Percentiles rank a stretch among this genome's conserved stretches.
Evolutionary conservation across 345 rosid genomes (phyloP).

Genomic region (Salix udensis): DNA sequence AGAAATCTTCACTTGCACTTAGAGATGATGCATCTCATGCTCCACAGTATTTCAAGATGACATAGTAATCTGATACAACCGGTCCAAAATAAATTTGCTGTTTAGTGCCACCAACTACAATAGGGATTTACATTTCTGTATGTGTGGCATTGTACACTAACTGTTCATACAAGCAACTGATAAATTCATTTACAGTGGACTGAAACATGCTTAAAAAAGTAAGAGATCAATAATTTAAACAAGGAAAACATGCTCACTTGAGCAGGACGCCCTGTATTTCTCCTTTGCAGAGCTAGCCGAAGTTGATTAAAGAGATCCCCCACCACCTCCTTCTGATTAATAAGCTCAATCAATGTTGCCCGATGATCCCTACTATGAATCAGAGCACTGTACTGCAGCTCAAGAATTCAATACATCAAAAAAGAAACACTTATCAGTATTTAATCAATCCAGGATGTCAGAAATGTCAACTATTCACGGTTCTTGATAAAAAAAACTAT

Average conservation of each 20-base stretch:
- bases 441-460: neutral
- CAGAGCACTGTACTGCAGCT: constrained; percentile 74
- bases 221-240: neutral
- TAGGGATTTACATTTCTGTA: neutral
- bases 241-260: constrained; percentile 51
- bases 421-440: constrained; percentile 8
- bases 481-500: neutral
- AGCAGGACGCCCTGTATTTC: constrained; percentile 76
- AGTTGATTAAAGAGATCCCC: constrained; percentile 96
- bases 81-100: neutral
- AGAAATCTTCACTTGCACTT: neutral
- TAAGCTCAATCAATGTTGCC: constrained; percentile 67
- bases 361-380: constrained; percentile 62
- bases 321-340: constrained; percentile 81
- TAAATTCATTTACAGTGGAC: neutral
- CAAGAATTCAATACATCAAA: constrained; percentile 3
- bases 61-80: neutral
- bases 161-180: neutral
- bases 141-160: neutral
- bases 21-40: neutral
- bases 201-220: neutral
- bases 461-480: neutral
- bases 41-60: neutral
- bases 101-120: neutral
- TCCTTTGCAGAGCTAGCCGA: constrained; percentile 78